Evolutionary conservation across 495 filamentous ascomycete species (phyloP).

Genomic region (Penicillium bovifimosum): DNA sequence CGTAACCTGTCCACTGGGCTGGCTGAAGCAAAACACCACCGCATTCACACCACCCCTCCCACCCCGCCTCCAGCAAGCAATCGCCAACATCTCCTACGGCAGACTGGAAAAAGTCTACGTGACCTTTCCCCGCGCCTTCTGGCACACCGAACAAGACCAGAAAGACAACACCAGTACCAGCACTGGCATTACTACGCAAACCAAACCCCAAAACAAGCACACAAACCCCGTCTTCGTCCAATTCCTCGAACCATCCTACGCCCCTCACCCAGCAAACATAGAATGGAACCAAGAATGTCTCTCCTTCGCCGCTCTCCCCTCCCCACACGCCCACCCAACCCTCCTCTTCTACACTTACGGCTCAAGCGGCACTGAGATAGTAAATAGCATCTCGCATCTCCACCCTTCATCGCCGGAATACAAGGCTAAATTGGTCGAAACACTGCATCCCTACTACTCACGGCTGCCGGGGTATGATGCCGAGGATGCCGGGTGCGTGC

Average conservation of each 20-base stretch:
- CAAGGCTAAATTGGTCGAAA: constrained; percentile 29
- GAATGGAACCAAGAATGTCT: constrained; percentile 75
- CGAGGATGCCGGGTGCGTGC: constrained; percentile 51
- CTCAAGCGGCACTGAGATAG: constrained; percentile 47
- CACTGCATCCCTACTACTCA: constrained; percentile 64
- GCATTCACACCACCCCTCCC: constrained; percentile 70
- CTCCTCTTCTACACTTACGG: constrained; percentile 92
- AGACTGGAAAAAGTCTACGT: constrained; percentile 90
- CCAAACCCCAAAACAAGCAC: constrained; percentile 6
- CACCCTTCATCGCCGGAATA: constrained; percentile 25
- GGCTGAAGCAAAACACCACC: constrained; percentile 70
- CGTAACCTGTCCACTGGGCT: constrained; percentile 79
- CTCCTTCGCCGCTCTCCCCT: constrained; percentile 65
- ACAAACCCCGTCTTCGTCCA: constrained; percentile 25
- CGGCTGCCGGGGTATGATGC: constrained; percentile 60
- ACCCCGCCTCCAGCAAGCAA: constrained; percentile 58
- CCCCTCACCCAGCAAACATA: constrained; percentile 63
- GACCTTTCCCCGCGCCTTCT: constrained; percentile 71
- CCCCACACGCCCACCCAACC: constrained; percentile 65
- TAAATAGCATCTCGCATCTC: constrained; percentile 32
- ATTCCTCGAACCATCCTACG: constrained; percentile 53
- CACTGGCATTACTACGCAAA: constrained; percentile 2
- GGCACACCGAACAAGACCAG: constrained; percentile 30
- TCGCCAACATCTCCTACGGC: constrained; percentile 77
- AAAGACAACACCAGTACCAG: too few relatives aligned